Conservation (phyloP, 495 filamentous ascomycete genomes). For the Aspergillus sclerotioniger region DNA sequence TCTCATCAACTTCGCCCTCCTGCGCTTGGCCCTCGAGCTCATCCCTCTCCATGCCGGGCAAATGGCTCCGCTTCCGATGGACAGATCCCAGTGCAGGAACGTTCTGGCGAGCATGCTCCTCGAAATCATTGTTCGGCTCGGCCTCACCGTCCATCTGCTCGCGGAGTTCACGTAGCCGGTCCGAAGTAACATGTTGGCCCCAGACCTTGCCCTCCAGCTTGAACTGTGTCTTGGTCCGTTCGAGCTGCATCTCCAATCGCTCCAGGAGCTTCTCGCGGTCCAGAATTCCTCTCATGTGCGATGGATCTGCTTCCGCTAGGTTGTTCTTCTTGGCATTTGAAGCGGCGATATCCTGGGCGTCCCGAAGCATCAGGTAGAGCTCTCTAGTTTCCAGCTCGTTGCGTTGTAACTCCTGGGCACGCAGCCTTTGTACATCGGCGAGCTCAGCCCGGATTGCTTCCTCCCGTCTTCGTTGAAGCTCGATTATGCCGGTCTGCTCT, state of each 20-base stretch:
- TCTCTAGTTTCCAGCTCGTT: constrained; percentile 96
- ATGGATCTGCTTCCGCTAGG: constrained; percentile 60
- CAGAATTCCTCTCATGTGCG: constrained; percentile 86
- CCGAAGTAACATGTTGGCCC: constrained; percentile 84
- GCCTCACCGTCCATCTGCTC: constrained; percentile 84
- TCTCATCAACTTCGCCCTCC: constrained; percentile 35
- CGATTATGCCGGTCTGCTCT: constrained; percentile 86
- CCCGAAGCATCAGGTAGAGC: constrained; percentile 95
- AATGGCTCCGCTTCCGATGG: constrained; percentile 57
- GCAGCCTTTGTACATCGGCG: constrained; percentile 77
- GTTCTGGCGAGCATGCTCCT: constrained; percentile 50
- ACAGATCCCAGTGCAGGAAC: constrained; percentile 66
- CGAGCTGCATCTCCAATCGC: constrained; percentile 88
- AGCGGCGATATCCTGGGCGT: constrained; percentile 93
- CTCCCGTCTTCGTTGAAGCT: constrained; percentile 79
- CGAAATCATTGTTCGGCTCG: constrained; percentile 48
- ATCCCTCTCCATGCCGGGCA: constrained; percentile 41
- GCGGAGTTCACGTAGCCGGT: constrained; percentile 84
- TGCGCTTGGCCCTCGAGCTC: constrained; percentile 36
- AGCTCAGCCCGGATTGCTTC: constrained; percentile 87
- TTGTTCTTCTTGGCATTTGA: constrained; percentile 74
- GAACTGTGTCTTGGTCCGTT: constrained; percentile 95
- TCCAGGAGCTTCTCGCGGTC: constrained; percentile 91
- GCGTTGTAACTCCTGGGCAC: constrained; percentile 88
- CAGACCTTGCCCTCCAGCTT: constrained; percentile 95